Conservation (phyloP, 148 eudicot genomes). For the Fagopyrum tataricum region DNA sequence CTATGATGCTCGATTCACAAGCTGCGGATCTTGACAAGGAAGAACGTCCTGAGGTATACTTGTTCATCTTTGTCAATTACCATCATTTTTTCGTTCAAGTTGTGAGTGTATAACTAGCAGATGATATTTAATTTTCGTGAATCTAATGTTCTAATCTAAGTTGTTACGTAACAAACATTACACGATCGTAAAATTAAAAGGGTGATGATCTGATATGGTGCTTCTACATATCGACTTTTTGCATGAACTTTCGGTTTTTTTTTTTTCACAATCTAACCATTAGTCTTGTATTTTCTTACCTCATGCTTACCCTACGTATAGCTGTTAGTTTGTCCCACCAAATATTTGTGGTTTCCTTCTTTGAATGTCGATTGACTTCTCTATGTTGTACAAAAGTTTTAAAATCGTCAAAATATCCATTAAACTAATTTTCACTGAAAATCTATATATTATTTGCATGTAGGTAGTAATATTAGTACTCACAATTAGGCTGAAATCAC, state of each 20-base stretch:
- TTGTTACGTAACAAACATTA: neutral
- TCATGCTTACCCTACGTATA: too few relatives aligned
- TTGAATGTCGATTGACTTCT: neutral
- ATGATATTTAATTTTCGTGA: neutral
- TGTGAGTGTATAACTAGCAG: neutral
- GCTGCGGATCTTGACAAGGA: conserved; percentile 95
- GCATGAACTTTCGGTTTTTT: neutral
- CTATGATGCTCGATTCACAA: conserved; percentile 98
- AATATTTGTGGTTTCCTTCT: neutral
- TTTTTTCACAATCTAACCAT: neutral
- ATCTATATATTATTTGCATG: neutral
- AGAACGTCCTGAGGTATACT: conserved; percentile 89
- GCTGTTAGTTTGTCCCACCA: neutral
- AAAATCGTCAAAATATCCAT: neutral
- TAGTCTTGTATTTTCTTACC: neutral
- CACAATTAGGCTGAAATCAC: neutral
- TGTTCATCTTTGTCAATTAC: neutral
- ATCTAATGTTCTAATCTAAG: neutral
- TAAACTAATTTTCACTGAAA: neutral
- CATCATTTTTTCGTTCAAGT: neutral
- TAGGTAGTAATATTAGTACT: neutral
- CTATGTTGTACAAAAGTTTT: neutral
- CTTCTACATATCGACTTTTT: neutral
- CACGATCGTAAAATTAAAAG: neutral
- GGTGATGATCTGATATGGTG: neutral